phyloP scores from a whole-genome alignment of 306 rosid genomes.

The Dryas drummondii region DNA sequence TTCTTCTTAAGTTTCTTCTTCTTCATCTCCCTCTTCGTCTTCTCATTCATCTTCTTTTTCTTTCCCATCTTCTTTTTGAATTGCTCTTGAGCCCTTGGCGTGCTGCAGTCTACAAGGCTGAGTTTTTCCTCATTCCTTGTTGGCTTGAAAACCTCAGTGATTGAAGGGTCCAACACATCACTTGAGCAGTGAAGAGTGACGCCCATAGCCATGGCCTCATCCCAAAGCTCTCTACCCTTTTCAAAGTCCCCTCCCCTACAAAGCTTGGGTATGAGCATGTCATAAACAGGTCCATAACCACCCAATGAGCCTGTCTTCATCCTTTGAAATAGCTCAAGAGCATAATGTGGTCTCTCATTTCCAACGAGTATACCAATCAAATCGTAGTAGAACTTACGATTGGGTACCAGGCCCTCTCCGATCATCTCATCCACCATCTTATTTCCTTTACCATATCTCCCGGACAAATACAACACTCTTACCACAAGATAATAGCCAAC shows the following conservation, averaged over 20 bases:
- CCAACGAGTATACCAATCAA: constrained; percentile 83
- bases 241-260: constrained; percentile 70
- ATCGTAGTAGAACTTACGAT: constrained; percentile 66
- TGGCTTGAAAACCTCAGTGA: constrained; percentile 66
- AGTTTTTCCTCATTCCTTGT: constrained; percentile 39
- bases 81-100: constrained; percentile 29
- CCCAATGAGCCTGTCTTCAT: constrained; percentile 74
- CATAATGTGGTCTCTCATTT: constrained; percentile 66
- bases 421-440: constrained; percentile 70
- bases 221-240: constrained; percentile 78
- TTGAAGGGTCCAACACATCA: constrained; percentile 71
- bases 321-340: constrained; percentile 67
- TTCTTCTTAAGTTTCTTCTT: constrained; percentile 26
- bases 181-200: constrained; percentile 55
- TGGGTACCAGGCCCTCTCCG: constrained; percentile 52
- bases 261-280: constrained; percentile 75
- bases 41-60: constrained; percentile 34
- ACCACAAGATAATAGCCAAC: constrained; percentile 68
- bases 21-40: constrained; percentile 26
- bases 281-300: constrained; percentile 80
- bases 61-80: constrained; percentile 30
- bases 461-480: constrained; percentile 61
- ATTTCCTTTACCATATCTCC: constrained; percentile 79
- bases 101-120: constrained; percentile 32
- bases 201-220: constrained; percentile 66